These are phyloP conservation scores for Aureobasidium lini DNA, from an alignment of 2,329 filamentous ascomycete species.

Conservation along the genomic window DNA sequence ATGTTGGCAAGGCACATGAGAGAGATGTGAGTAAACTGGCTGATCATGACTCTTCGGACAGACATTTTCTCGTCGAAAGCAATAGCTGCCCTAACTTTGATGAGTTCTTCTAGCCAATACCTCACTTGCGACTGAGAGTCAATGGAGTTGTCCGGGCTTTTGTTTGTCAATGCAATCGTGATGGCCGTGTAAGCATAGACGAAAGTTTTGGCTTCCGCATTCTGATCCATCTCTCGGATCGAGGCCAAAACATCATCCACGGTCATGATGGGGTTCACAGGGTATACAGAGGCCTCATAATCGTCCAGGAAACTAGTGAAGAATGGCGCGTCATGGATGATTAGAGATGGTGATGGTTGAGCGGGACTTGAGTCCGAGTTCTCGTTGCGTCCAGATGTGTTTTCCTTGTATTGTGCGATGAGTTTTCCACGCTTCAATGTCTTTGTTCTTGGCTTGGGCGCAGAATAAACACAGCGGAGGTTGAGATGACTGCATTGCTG, in stretches of 20 bases:
- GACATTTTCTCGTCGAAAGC: conserved; percentile 34
- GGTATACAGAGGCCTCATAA: conserved; percentile 40
- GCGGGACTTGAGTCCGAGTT: conserved; percentile 15
- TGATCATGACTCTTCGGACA: conserved; percentile 43
- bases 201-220: conserved; percentile 35
- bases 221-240: conserved; percentile 31
- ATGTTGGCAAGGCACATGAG: conserved; percentile 42
- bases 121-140: conserved; percentile 6
- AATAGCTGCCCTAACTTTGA: conserved; percentile 32
- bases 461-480: conserved; percentile 39
- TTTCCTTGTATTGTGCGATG: conserved; percentile 34
- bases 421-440: conserved; percentile 34
- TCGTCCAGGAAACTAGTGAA: conserved; percentile 39
- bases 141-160: conserved; percentile 11
- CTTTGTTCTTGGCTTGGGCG: conserved; percentile 30
- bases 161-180: conserved; percentile 37
- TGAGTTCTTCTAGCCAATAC: conserved; percentile 26
- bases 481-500: conserved; percentile 37
- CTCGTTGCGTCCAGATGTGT: conserved; percentile 24
- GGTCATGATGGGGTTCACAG: conserved; percentile 40
- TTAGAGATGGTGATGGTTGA: conserved; percentile 8
- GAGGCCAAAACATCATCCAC: conserved; percentile 32
- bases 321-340: conserved; percentile 24
- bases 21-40: conserved; percentile 47
- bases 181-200: conserved; percentile 40